Evolutionary conservation across 768 basidiomycete genomes (phyloP).

Genomic region (Podaxis sp.): DNA sequence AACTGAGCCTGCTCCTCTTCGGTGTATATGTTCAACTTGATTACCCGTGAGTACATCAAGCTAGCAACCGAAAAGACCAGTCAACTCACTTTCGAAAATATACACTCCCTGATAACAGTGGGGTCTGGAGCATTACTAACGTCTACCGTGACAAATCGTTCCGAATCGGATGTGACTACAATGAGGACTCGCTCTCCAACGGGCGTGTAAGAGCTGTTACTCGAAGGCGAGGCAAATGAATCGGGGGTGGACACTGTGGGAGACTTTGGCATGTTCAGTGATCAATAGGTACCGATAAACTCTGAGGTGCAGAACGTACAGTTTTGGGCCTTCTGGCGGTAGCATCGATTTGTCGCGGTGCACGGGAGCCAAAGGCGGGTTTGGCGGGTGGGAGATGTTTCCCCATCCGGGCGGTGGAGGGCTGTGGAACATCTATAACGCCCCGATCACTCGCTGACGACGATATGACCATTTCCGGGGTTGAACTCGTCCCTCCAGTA

Average conservation of each 20-base stretch:
- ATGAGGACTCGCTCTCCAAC: conserved; percentile 42
- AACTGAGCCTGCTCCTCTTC: conserved; percentile 73
- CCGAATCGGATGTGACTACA: conserved; percentile 75
- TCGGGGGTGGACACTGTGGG: conserved; percentile 36
- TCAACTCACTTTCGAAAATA: conserved; percentile 66
- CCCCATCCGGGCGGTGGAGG: conserved; percentile 23
- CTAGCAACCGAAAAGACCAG: conserved; percentile 4
- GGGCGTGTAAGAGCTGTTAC: conserved; percentile 16
- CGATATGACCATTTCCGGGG: conserved; percentile 7
- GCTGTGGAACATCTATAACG: conserved; percentile 5
- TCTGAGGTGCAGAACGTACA: conserved; percentile 21
- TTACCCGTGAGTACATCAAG: conserved; percentile 1
- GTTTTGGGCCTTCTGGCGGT: conserved; percentile 27
- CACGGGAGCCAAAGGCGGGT: conserved; percentile 25
- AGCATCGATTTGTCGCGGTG: conserved; percentile 16
- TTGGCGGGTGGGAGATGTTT: conserved; percentile 31
- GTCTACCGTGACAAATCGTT: conserved; percentile 68
- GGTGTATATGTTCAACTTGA: conserved; percentile 73
- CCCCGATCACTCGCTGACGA: conserved; percentile 8
- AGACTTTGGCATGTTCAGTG: conserved; percentile 25
- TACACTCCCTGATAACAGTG: conserved; percentile 72
- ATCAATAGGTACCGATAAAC: conserved; percentile 20
- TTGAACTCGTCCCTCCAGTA: background rate
- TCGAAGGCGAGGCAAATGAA: conserved; percentile 24
- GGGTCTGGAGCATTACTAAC: conserved; percentile 62